Conservation (phyloP, 495 filamentous ascomycete genomes). For the Neurospora sp. region DNA sequence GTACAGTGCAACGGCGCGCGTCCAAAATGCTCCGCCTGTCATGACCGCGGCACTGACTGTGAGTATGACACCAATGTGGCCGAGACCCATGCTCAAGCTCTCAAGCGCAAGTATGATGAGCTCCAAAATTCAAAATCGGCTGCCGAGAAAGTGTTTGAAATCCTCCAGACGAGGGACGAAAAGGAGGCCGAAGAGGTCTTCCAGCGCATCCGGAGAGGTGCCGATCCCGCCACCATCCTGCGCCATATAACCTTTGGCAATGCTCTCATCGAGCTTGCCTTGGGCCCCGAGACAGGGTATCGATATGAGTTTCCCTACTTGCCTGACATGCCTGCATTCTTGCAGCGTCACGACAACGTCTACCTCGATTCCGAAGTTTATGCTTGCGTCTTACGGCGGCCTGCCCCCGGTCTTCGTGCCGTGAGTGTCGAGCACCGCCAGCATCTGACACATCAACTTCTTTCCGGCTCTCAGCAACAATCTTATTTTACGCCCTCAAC, state of each 20-base stretch:
- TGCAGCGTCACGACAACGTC: conserved; percentile 20
- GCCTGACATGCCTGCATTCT: conserved; percentile 25
- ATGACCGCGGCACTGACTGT: conserved; percentile 24
- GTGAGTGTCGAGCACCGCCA: neutral
- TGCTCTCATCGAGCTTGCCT: conserved; percentile 26
- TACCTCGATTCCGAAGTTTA: conserved; percentile 32
- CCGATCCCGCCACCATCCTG: conserved; percentile 22
- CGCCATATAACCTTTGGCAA: conserved; percentile 30
- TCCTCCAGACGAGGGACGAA: conserved; percentile 22
- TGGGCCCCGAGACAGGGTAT: conserved; percentile 26
- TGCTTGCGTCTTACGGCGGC: conserved; percentile 6
- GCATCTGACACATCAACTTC: neutral
- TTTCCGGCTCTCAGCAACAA: neutral
- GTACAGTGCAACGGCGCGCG: conserved; percentile 28
- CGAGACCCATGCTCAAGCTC: conserved; percentile 31
- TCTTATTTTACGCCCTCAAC: neutral
- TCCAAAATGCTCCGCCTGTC: conserved; percentile 26
- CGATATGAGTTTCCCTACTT: conserved; percentile 33
- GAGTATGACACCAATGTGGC: conserved; percentile 27
- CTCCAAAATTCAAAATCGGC: conserved; percentile 22
- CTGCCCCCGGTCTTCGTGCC: neutral
- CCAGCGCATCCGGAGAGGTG: conserved; percentile 26
- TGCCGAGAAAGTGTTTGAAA: conserved; percentile 25
- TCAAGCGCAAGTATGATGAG: conserved; percentile 31
- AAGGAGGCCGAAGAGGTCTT: conserved; percentile 26